Base-by-base conservation (phyloP, 108 stramenopile species). In the Cyclostephanos invisitatus region DNA sequence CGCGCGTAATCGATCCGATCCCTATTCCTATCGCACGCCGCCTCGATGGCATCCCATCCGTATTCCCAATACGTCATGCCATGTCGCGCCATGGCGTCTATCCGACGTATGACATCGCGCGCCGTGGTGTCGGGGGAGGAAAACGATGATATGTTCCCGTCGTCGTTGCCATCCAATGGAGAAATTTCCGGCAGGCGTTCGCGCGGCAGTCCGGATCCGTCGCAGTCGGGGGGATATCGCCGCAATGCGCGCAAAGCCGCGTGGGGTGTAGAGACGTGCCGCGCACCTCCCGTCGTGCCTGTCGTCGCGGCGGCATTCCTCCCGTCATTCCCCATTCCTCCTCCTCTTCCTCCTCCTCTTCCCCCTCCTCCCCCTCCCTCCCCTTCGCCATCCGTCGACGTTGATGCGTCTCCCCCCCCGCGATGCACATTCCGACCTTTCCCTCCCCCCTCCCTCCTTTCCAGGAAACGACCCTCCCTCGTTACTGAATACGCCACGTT, bases 31-130 rank as follows among this genome's bases (percentile, higher is more conserved):
- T 12, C 54, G 7, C 69, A 68, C 0, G 78, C 78, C 55, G 73
- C 78, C 18, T 64, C 63, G 44, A 80, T 73, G 18, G 67, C 78
- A 54, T 73, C 72, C 78, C 78, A 80, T 14, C 72, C 72, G 51
- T 80, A 69, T 18, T 67, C 53, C 67, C 72, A 73, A 6, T 10
- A 32, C 3, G 67, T 54, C 60, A 49, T 22, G 18, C 58, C 38
- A 44, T 53, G 59, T 5, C 12, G 4, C 21, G 62, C 65, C 55
- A 80, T 57, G 48, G 15, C 36, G 59, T 80, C 78, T 10, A 80
- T 65, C 49, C 73, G 62, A 28, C 64, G 68, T 58, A 73, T 73
- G 2, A 51, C 68, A 18, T 62, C 73, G n/a, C 68, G 73, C 17
- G 65, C 71, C 38, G 78, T 69, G 1, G 62, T 37, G 17, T 46